A percentile compares a stretch with the other conserved stretches of the same genome.
Conservation (phyloP, 139 green algal genomes). For the Micromonas pusilla region DNA sequence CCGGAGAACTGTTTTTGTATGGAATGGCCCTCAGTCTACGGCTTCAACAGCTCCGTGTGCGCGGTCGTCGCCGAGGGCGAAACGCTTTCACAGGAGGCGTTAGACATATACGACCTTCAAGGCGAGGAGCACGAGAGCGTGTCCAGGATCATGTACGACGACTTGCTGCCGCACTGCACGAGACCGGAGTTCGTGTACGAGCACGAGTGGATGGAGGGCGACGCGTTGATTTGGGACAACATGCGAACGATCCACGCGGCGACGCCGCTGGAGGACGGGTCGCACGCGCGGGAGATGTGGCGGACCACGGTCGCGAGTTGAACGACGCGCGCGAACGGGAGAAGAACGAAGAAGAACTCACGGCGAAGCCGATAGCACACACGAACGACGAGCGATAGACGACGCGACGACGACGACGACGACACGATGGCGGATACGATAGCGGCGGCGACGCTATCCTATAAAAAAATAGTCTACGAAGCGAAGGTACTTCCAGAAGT, state of each 20-base stretch:
- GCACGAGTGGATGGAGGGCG: background rate
- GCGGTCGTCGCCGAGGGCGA: background rate
- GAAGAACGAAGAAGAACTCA: too few species aligned
- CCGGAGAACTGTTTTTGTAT: too few species aligned
- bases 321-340: too few species aligned
- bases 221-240: background rate
- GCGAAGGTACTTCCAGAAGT: background rate
- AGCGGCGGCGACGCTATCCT: background rate
- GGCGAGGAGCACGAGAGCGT: background rate
- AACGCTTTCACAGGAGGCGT: background rate
- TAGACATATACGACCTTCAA: background rate
- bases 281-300: background rate
- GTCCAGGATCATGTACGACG: background rate
- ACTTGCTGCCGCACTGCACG: background rate
- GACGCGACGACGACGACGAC: too few species aligned
- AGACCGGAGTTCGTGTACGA: background rate
- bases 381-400: too few species aligned
- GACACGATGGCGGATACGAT: background rate
- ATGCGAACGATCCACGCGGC: background rate
- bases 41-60: background rate
- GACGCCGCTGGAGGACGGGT: background rate
- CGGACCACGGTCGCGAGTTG: constrained; percentile 3
- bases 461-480: background rate
- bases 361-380: too few species aligned
- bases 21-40: too few species aligned